Evolutionary conservation across 345 rosid genomes (phyloP).

Genomic region (Corchorus capsularis): DNA sequence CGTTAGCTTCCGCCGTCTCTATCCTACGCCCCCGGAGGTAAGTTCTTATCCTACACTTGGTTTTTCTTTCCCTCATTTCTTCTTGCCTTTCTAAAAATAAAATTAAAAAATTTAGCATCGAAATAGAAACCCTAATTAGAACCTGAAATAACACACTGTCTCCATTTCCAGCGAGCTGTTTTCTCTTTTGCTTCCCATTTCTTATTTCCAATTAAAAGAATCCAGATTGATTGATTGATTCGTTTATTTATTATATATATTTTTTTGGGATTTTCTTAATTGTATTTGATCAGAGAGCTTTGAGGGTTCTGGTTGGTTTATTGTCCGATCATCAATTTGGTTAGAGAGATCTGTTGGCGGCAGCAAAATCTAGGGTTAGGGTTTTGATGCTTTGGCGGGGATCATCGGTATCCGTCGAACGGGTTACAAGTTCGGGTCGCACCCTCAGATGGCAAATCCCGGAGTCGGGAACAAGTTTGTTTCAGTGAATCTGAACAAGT

Average conservation of each 20-base stretch:
- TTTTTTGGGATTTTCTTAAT: background rate
- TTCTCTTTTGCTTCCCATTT: background rate
- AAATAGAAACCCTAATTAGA: background rate
- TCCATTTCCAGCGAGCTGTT: background rate
- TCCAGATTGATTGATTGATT: background rate
- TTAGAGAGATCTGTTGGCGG: conserved; percentile 13
- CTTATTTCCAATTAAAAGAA: background rate
- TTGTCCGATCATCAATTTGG: conserved; percentile 2
- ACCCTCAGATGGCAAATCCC: conserved; percentile 84
- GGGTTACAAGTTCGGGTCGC: conserved; percentile 37
- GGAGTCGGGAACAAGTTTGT: conserved; percentile 78
- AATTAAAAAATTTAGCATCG: background rate
- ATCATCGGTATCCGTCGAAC: conserved; percentile 24
- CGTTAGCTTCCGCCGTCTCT: background rate
- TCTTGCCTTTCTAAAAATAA: background rate
- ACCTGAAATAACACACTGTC: background rate
- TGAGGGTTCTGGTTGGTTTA: background rate
- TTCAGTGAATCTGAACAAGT: conserved; percentile 86
- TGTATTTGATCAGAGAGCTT: background rate
- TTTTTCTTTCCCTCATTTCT: background rate
- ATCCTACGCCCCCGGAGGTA: background rate
- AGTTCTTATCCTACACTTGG: background rate
- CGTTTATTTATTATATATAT: background rate
- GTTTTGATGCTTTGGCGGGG: conserved; percentile 74
- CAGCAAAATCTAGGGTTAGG: conserved; percentile 23